Conservation (phyloP, 176 grass and related monocot genomes). For the Otatea glauca region DNA sequence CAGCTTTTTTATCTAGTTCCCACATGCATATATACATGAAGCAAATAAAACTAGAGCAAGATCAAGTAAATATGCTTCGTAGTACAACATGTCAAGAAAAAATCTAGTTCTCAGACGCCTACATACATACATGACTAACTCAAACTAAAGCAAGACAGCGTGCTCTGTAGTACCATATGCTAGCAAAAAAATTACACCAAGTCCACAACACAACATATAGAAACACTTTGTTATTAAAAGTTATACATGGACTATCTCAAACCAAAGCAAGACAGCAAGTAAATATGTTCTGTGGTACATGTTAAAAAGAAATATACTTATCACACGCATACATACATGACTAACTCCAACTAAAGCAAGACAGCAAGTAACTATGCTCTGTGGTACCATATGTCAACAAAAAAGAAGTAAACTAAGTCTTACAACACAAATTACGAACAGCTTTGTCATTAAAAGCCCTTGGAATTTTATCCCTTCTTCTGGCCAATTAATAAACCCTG, state of each 20-base stretch:
- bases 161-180: neutral
- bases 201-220: neutral
- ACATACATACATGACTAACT: neutral
- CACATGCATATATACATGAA: neutral
- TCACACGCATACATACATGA: no score
- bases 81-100: neutral
- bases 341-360: no score
- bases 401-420: no score
- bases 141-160: neutral
- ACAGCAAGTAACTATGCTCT: no score
- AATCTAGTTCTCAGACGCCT: no score
- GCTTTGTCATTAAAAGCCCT: neutral
- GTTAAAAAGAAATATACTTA: no score
- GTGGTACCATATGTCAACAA: no score
- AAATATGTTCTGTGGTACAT: no score
- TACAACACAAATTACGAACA: no score
- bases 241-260: no score
- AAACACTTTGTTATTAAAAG: neutral
- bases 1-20: neutral
- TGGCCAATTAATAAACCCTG: neutral
- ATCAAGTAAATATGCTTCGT: neutral
- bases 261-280: no score
- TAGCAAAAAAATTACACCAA: neutral
- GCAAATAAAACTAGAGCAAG: neutral
- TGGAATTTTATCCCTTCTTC: neutral